Base-by-base conservation (phyloP, 2,329 filamentous ascomycete genomes). In the Apiospora hydei region DNA sequence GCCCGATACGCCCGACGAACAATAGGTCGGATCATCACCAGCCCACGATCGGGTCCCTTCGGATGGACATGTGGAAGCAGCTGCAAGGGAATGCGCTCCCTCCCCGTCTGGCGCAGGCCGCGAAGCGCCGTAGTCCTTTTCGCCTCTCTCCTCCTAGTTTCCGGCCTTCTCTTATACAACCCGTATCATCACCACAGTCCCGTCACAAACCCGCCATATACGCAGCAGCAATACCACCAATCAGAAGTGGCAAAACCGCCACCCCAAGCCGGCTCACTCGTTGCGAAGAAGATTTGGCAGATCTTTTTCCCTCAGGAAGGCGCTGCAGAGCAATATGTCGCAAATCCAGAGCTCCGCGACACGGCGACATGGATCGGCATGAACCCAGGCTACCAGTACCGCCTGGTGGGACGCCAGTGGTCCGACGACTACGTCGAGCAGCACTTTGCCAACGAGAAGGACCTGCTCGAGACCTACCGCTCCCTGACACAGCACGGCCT, bases 241-340 rank as follows among this genome's bases (percentile, higher is more conserved):
- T 10, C 34, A 41, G 34, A 34, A n/a, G 16, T 61, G 16, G 30
- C 10, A 11, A 61, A 16, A 61, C 18, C 57, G 34, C 21, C 34
- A 6, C 18, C 34, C 6, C 34, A 41, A 64, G 18, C 18, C 57
- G 57, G 57, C 8, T 41, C 57, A 2, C 71, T 34, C 14, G 73
- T 79, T 47, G 75, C 78, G 34, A 70, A 69, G 38, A 77, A 77
- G 41, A 80, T 79, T 30, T 79, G 78, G 78, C 78, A 80, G 67
- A 78, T 79, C 49, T 69, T 77, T 41, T 73, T 78, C 38, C 72
- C 74, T n/a, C 73, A 72, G 51, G 69, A 64, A 21, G 57, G 57
- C 13, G 71, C 38, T 14, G n/a, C 16, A 53, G 70, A 14, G 69
- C 21, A 38, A 49, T 71, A 67, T n/a, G 69, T 78, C 67, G 68